Evolutionary conservation across 2,329 filamentous ascomycete species (phyloP).

Genomic region (Aureobasidium pullulans): DNA sequence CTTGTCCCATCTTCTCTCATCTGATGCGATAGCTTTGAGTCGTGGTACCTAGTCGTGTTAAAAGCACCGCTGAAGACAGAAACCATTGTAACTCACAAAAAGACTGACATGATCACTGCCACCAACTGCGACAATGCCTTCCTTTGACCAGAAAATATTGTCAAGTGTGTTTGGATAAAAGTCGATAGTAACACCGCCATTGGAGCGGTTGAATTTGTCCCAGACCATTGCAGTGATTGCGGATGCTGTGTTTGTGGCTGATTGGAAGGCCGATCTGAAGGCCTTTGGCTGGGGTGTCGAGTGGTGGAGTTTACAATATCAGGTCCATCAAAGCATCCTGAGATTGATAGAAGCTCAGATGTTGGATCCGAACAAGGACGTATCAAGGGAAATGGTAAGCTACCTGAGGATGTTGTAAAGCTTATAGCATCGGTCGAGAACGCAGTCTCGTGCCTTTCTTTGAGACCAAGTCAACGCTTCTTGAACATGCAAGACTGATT

Average conservation of each 20-base stretch:
- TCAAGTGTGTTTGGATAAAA: constrained; percentile 46
- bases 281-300: background rate
- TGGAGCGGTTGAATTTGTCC: constrained; percentile 5
- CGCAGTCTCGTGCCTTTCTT: background rate
- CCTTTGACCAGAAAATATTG: constrained; percentile 52
- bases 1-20: constrained; percentile 28
- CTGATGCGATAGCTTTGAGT: constrained; percentile 22
- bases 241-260: too few relatives aligned
- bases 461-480: background rate
- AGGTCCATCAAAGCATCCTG: background rate
- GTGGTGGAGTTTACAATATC: background rate
- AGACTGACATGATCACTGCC: constrained; percentile 50
- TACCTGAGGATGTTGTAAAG: background rate
- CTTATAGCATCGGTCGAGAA: background rate
- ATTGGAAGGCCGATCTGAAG: background rate
- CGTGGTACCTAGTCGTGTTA: constrained; percentile 17
- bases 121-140: constrained; percentile 51
- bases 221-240: background rate
- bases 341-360: constrained; percentile 4
- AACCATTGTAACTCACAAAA: constrained; percentile 33
- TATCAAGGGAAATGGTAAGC: background rate
- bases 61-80: background rate
- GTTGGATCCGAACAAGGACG: constrained; percentile 11
- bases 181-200: constrained; percentile 5
- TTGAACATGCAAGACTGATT: background rate